Evolutionary conservation across 768 basidiomycete genomes (phyloP).

Genomic region (Termitomyces bulborhizus): DNA sequence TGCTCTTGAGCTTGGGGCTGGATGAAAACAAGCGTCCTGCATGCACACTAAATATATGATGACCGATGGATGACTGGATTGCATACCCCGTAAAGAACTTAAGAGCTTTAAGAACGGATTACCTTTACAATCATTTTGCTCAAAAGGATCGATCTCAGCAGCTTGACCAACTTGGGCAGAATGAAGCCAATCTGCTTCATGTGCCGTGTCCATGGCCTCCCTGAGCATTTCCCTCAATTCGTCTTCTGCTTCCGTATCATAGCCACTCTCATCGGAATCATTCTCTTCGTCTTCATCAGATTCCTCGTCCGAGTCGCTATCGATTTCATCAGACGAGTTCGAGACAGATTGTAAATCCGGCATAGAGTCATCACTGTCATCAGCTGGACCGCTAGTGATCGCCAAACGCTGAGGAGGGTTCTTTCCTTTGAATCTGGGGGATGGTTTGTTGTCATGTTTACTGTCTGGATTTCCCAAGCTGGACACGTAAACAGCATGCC

Average conservation of each 20-base stretch:
- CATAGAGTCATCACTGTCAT: conserved; percentile 50
- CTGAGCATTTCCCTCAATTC: conserved; percentile 52
- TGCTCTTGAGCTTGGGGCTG: conserved; percentile 32
- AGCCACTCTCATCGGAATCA: conserved; percentile 35
- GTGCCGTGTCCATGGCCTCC: conserved; percentile 69
- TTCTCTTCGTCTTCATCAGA: conserved; percentile 30
- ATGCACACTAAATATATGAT: background rate
- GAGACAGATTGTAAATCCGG: conserved; percentile 64
- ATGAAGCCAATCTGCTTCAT: conserved; percentile 56
- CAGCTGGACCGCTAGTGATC: conserved; percentile 42
- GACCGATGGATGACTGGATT: background rate
- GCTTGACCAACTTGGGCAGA: conserved; percentile 26
- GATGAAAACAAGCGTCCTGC: conserved; percentile 61
- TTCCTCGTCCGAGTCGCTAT: conserved; percentile 25
- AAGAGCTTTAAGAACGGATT: conserved; percentile 79
- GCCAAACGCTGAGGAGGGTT: conserved; percentile 35
- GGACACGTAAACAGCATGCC: conserved; percentile 41
- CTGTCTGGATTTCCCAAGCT: conserved; percentile 22
- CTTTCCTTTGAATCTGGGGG: conserved; percentile 14
- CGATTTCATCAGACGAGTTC: conserved; percentile 44
- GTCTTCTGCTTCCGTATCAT: conserved; percentile 68
- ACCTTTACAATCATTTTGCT: conserved; percentile 44
- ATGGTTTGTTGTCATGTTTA: conserved; percentile 17
- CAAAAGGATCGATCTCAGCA: conserved; percentile 35
- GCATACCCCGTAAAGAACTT: conserved; percentile 63